Conservation (phyloP, 148 eudicot species). For the Cornus florida region DNA sequence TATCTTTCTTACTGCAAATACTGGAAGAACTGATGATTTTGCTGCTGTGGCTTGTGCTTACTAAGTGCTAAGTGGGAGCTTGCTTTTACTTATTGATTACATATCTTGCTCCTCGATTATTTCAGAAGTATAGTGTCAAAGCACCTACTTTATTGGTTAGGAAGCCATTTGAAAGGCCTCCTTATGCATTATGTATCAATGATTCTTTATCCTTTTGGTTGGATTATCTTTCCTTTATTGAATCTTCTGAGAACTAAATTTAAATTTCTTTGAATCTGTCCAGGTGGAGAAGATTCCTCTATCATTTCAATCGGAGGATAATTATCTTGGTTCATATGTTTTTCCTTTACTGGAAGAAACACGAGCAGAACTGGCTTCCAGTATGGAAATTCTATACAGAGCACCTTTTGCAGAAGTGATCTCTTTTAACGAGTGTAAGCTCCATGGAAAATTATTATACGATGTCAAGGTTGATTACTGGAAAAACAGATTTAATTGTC, state of each 20-base stretch:
- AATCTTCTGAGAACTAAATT: not conserved
- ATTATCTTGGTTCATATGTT: constrained; percentile 49
- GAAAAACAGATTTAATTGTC: constrained; percentile 53
- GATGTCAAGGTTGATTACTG: constrained; percentile 49
- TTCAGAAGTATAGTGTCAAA: too few species aligned
- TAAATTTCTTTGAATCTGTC: constrained; percentile 11
- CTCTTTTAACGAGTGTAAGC: constrained; percentile 19
- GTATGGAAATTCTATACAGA: constrained; percentile 44
- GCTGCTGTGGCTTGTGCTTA: too few species aligned
- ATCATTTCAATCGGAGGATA: constrained; percentile 34
- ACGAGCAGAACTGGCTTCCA: constrained; percentile 53
- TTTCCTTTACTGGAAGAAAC: constrained; percentile 75
- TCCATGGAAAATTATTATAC: constrained; percentile 13
- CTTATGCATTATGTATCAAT: not conserved
- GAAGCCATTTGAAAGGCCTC: not conserved
- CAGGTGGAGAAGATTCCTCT: constrained; percentile 62
- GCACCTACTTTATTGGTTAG: not conserved
- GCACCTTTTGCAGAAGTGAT: constrained; percentile 73
- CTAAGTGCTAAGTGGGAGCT: too few species aligned
- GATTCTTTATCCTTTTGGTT: not conserved
- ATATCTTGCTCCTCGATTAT: too few species aligned
- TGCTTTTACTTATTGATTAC: too few species aligned
- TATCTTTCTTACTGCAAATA: too few species aligned
- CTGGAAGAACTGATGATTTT: too few species aligned
- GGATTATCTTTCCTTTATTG: not conserved